Evolutionary conservation across 1,284 basidiomycete genomes (phyloP).

Genomic region (Ceratobasidium sp.): DNA sequence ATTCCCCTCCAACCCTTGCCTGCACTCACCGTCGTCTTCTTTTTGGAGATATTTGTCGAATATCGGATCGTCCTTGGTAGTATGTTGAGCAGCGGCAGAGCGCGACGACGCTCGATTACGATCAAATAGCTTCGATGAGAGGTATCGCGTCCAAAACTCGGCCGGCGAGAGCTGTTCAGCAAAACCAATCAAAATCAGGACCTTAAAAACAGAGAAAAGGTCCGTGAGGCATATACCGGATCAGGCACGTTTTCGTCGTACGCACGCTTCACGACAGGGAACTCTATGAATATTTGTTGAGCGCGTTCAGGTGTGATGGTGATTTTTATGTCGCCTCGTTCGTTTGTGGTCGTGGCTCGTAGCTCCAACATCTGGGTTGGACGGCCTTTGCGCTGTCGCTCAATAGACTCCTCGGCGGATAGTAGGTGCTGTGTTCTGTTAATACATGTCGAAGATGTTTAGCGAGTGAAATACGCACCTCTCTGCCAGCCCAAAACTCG

Average conservation of each 20-base stretch:
- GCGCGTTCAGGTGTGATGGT: constrained; percentile 93
- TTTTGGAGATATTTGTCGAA: constrained; percentile 96
- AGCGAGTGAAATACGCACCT: constrained; percentile 65
- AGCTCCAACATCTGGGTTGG: constrained; percentile 65
- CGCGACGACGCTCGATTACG: constrained; percentile 93
- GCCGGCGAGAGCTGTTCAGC: constrained; percentile 80
- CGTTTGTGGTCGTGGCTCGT: constrained; percentile 62
- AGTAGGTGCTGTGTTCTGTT: constrained; percentile 70
- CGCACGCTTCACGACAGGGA: constrained; percentile 92
- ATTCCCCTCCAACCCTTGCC: constrained; percentile 49
- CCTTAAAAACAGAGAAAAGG: constrained; percentile 27
- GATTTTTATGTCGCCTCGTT: constrained; percentile 87
- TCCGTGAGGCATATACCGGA: constrained; percentile 65
- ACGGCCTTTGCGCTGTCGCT: constrained; percentile 84
- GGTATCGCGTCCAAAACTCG: constrained; percentile 97
- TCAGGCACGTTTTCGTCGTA: constrained; percentile 93
- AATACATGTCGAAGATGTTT: constrained; percentile 44
- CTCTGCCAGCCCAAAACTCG: constrained; percentile 96
- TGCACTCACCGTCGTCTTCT: constrained; percentile 85
- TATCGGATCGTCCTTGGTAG: constrained; percentile 91
- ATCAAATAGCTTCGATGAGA: constrained; percentile 95
- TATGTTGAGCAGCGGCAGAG: constrained; percentile 84
- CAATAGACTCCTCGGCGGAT: constrained; percentile 75
- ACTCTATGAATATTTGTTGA: constrained; percentile 97
- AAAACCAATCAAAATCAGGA: constrained; percentile 44